These are phyloP conservation scores for Ulmus americana DNA, from an alignment of 331 rosid species.

Conservation along the genomic window DNA sequence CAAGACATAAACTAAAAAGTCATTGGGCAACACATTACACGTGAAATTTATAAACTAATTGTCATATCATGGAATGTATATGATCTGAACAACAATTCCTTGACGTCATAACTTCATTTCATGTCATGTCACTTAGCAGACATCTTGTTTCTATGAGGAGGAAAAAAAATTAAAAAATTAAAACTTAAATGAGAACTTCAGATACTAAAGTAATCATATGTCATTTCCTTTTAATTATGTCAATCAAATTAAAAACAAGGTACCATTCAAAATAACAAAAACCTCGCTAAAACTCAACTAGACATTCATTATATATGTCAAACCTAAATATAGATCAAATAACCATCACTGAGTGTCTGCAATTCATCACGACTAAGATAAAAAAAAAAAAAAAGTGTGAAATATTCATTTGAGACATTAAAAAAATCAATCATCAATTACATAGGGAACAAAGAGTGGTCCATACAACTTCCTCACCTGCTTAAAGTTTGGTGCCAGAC, in stretches of 20 bases:
- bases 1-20: too few relatives aligned
- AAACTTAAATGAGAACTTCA: neutral
- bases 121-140: too few relatives aligned
- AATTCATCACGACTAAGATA: neutral
- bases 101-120: too few relatives aligned
- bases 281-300: neutral
- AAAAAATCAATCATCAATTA: neutral
- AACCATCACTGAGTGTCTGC: neutral
- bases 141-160: too few relatives aligned
- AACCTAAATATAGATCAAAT: neutral
- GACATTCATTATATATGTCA: neutral
- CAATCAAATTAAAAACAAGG: neutral
- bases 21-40: too few relatives aligned
- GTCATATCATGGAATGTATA: too few relatives aligned
- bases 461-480: constrained; percentile 46
- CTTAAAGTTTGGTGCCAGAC: constrained; percentile 86
- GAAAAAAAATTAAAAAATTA: too few relatives aligned
- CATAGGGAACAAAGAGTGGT: neutral
- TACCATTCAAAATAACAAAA: neutral
- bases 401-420: neutral
- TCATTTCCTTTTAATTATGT: neutral
- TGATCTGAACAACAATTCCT: too few relatives aligned
- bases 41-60: too few relatives aligned
- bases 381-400: too few relatives aligned
- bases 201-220: neutral